Base-by-base conservation (phyloP, 2,329 filamentous ascomycete species). In the Colletotrichum australisinense region DNA sequence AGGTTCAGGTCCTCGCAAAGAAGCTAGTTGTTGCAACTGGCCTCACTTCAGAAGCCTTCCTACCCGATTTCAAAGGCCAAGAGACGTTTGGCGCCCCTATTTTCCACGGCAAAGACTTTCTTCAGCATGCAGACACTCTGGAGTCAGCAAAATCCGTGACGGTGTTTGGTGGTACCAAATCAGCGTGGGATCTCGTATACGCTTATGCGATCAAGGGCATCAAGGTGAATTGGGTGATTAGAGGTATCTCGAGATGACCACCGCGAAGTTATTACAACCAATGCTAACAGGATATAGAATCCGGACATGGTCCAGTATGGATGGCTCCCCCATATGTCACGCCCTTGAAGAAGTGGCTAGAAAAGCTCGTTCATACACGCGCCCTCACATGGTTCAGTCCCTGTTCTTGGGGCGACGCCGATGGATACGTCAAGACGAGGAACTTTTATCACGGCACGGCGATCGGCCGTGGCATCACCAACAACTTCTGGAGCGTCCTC, bases 351-450 rank as follows among this genome's bases (percentile, higher is more conserved):
- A 88, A 87, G 71, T 91, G 89, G 87, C 83, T 94, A 0, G 93
- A 95, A 80, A 90, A 92, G 76, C 86, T 95, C 5, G 87, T 92
- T 4, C 88, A 87, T 38, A 92, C 89, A 0, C 90, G 93, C 0
- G 86, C 93, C 75, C 82, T 95, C 66, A 93, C 90, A 2, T 95
- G 92, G 91, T 91, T 95, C 81, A 92, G 89, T 64, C 93, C 94
- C 0, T 95, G 93, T 78, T 87, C 93, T 16, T 95, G 92, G 91
- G 92, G 91, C 5, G 84, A 86, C 1, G 88, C 86, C 2, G 91
- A 91, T 77, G 92, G 91, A 1, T 93, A 88, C 75, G 83, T 86
- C 14, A 83, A 82, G 12, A 83, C 89, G 2, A 86, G 90, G 4
- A 78, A 80, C 11, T 89, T 92, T 72, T 83, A 91, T 59, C 91